Evolutionary conservation across 495 filamentous ascomycete species (phyloP).

Genomic region (Penicillium ucsense): DNA sequence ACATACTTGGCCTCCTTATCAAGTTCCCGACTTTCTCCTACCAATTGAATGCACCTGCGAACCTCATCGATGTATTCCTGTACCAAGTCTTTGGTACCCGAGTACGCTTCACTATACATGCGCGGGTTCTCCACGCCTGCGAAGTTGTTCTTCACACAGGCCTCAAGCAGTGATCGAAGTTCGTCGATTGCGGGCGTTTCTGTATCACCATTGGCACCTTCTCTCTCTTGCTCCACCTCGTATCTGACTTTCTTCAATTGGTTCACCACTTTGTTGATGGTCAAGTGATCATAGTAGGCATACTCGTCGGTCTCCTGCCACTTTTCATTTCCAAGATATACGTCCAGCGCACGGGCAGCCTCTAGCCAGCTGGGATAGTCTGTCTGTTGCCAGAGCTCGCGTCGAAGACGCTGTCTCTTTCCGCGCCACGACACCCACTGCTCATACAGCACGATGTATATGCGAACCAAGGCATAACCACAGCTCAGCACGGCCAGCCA

Average conservation of each 20-base stretch:
- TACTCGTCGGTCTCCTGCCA: conserved; percentile 89
- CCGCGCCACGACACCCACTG: conserved; percentile 52
- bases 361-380: conserved; percentile 75
- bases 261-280: conserved; percentile 61
- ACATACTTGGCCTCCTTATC: conserved; percentile 63
- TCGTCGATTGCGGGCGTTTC: conserved; percentile 54
- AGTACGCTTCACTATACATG: conserved; percentile 92
- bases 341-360: conserved; percentile 70
- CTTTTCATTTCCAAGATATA: conserved; percentile 65
- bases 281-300: conserved; percentile 88
- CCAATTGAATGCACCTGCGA: conserved; percentile 48
- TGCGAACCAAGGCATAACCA: conserved; percentile 69
- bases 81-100: conserved; percentile 85
- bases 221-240: conserved; percentile 42
- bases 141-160: conserved; percentile 95
- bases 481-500: conserved; percentile 65
- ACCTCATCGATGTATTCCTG: conserved; percentile 82
- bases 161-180: conserved; percentile 66
- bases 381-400: conserved; percentile 55
- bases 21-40: conserved; percentile 57
- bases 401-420: conserved; percentile 56
- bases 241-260: conserved; percentile 58
- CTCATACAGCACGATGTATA: conserved; percentile 87
- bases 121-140: conserved; percentile 89
- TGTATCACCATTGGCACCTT: conserved; percentile 12